These are phyloP conservation scores for Nothophoma quercina DNA, from an alignment of 2,329 filamentous ascomycete species.

Conservation along the genomic window DNA sequence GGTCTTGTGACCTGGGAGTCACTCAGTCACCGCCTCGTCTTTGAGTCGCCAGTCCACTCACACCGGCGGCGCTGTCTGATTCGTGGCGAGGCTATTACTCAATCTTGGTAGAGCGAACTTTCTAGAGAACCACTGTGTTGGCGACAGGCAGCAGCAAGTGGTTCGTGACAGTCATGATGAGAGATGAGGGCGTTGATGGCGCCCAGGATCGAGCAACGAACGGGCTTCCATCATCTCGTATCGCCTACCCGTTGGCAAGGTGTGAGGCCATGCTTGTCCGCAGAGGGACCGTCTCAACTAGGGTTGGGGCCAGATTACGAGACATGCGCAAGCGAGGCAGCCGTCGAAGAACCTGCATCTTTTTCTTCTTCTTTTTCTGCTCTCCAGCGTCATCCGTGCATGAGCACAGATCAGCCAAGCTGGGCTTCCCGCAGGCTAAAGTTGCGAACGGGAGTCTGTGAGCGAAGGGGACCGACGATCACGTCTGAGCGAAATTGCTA, in stretches of 20 bases:
- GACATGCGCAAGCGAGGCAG: constrained; percentile 36
- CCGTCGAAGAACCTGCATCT: constrained; percentile 40
- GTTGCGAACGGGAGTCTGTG: constrained; percentile 46
- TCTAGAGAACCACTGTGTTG: background rate
- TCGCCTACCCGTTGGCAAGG: constrained; percentile 39
- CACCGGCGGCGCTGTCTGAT: constrained; percentile 19
- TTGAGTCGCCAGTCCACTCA: constrained; percentile 20
- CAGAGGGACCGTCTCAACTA: constrained; percentile 28
- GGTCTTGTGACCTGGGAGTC: constrained; percentile 37
- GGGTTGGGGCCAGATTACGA: constrained; percentile 29
- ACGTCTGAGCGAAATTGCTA: constrained; percentile 37
- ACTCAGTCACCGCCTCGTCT: constrained; percentile 30
- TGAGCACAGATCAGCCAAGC: constrained; percentile 35
- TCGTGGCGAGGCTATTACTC: background rate
- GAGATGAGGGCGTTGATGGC: constrained; percentile 24
- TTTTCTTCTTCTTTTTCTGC: constrained; percentile 35
- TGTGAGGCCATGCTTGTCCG: constrained; percentile 25
- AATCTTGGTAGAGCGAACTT: constrained; percentile 8
- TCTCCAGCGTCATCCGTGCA: constrained; percentile 46
- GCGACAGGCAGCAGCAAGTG: constrained; percentile 8
- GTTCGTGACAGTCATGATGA: constrained; percentile 17
- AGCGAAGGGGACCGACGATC: constrained; percentile 38
- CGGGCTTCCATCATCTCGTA: constrained; percentile 37
- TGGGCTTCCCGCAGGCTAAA: constrained; percentile 46
- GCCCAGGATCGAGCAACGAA: constrained; percentile 36